A percentile compares a stretch with the other conserved stretches of the same genome.
These are phyloP conservation scores for Penicillium goetzii DNA, from an alignment of 495 filamentous ascomycete species.

Conservation along the genomic window DNA sequence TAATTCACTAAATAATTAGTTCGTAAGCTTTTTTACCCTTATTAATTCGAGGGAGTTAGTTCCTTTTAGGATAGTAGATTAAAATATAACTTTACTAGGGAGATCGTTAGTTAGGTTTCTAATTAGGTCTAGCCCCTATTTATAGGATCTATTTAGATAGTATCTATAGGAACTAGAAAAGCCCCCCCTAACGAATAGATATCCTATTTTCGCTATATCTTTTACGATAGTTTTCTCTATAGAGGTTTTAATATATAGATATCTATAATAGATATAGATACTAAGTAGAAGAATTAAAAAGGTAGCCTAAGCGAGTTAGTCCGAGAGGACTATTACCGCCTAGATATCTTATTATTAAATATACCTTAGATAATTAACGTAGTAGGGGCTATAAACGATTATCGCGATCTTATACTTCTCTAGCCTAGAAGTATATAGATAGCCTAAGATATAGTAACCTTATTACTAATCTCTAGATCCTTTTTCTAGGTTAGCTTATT, in stretches of 20 bases:
- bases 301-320: neutral
- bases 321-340: neutral
- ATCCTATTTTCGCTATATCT: neutral
- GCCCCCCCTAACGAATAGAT: neutral
- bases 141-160: neutral
- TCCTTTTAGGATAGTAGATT: no score
- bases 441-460: neutral
- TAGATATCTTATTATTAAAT: neutral
- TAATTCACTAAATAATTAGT: neutral
- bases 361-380: neutral
- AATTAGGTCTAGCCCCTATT: neutral
- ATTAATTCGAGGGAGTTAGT: neutral
- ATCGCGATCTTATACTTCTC: slow-evolving; percentile 1
- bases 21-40: neutral
- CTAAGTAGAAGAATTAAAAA: neutral
- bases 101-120: neutral
- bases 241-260: neutral
- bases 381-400: neutral
- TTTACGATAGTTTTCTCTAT: neutral
- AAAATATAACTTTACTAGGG: neutral
- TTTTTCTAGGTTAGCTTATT: neutral
- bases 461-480: neutral
- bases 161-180: neutral
- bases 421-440: neutral
- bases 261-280: neutral